These are phyloP conservation scores for Entomortierella beljakovae DNA, from an alignment of 192 early-diverging fungal species.

Conservation along the genomic window DNA sequence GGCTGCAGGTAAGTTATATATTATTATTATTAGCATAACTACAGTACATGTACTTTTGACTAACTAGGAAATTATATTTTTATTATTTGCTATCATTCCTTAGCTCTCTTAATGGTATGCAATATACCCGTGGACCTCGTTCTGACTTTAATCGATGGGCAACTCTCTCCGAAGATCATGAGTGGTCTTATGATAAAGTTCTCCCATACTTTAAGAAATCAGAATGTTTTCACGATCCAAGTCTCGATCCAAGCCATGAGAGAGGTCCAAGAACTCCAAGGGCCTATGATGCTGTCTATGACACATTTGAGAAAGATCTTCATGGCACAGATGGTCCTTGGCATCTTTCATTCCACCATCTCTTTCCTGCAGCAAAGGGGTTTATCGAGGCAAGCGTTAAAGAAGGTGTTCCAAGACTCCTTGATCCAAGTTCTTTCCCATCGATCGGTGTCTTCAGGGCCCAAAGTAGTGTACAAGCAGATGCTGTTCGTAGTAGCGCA, in stretches of 20 bases:
- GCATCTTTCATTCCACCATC: conserved; percentile 12
- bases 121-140: conserved; percentile 11
- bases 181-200: conserved; percentile 13
- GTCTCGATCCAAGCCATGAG: background rate
- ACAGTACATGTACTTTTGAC: background rate
- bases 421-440: conserved; percentile 9
- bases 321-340: conserved; percentile 39
- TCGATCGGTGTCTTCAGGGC: conserved; percentile 14
- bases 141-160: conserved; percentile 20
- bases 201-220: conserved; percentile 27
- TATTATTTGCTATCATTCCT: background rate
- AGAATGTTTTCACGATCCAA: conserved; percentile 15
- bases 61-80: background rate
- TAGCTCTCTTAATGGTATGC: conserved; percentile 15
- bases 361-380: background rate
- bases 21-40: background rate
- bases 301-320: conserved; percentile 11
- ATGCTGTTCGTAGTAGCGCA: conserved; percentile 8
- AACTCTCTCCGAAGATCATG: background rate
- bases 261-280: conserved; percentile 3
- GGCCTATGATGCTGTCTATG: conserved; percentile 3
- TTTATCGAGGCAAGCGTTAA: conserved; percentile 14
- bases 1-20: conserved; percentile 13
- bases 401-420: background rate
- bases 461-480: background rate